Evolutionary conservation across 371 early-diverging fungal genomes (phyloP), one percentile per base, ranked within the genome.

Genomic region (Rhizopus arrhizus): DNA sequence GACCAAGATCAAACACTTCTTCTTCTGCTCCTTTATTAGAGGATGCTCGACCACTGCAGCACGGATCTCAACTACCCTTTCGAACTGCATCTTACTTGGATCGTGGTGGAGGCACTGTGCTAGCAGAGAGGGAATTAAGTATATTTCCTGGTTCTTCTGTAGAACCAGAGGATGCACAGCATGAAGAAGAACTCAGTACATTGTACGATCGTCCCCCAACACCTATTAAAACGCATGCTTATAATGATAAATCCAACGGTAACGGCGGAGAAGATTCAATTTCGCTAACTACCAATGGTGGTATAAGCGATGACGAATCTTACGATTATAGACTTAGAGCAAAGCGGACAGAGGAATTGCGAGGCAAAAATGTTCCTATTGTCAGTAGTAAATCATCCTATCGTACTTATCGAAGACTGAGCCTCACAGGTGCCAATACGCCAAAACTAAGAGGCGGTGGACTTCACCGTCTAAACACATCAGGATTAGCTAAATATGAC

Each of bases 121-220:
- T 74, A 3, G 64, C 72, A 3, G 78, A 74, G 56, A 59, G 66
- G n/a, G 72, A 80, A 31, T 38, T 89, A 13, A 86, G 86, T 47
- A 85, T 87, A 4, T 89, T 83, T 61, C 78, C 77, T 2, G 81
- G 74, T 35, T 81, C 46, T 10, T 8, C 7, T 9, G 35, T 10
- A 10, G 59, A 59, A n/a, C 31, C 48, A 1, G 48, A 48, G 10
- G 8, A 8, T 10, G 9, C 8, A 10, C 29, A 48, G 4, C 5
- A 48, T 2, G 48, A 48, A 10, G 48, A 48, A 3, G 22, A 5
- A 28, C 29, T 2, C 8, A 13, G 0, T 38, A 22, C 22, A 22
- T 38, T 48, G 7, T 48, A 48, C 12, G 48, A 48, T 48, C 22
- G 48, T 29, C 48, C 48, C 5, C 28, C 28, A 29, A 48, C 48